A percentile compares a stretch with the other conserved stretches of the same genome.
These are phyloP conservation scores for Debaryomyces nepalensis DNA, from an alignment of 1,139 yeast genomes.

Conservation along the genomic window DNA sequence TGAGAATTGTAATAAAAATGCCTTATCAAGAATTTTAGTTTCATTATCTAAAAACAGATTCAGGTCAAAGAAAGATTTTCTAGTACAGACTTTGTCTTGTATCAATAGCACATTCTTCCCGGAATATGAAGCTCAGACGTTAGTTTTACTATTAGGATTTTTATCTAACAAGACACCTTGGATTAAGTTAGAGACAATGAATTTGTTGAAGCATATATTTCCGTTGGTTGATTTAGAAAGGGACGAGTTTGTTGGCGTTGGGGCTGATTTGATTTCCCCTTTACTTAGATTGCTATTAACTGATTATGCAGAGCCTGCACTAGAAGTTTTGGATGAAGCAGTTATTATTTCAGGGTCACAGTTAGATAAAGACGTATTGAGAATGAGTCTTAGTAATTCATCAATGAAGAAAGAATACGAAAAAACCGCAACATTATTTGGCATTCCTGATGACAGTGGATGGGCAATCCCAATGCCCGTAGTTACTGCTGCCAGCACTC, in stretches of 20 bases:
- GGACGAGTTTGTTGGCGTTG: slow-evolving; percentile 85
- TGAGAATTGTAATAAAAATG: slow-evolving; percentile 56
- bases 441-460: slow-evolving; percentile 96
- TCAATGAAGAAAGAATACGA: slow-evolving; percentile 81
- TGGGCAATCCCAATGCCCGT: slow-evolving; percentile 98
- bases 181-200: slow-evolving; percentile 82
- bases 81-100: slow-evolving; percentile 77
- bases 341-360: slow-evolving; percentile 86
- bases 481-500: slow-evolving; percentile 80
- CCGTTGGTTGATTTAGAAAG: slow-evolving; percentile 77
- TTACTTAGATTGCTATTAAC: slow-evolving; percentile 79
- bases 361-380: slow-evolving; percentile 85
- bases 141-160: slow-evolving; percentile 77
- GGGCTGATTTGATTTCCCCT: slow-evolving; percentile 95
- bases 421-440: slow-evolving; percentile 86
- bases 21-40: slow-evolving; percentile 71
- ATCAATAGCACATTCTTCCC: slow-evolving; percentile 74
- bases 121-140: slow-evolving; percentile 70
- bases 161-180: slow-evolving; percentile 76
- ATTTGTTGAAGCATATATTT: slow-evolving; percentile 69
- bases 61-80: slow-evolving; percentile 85
- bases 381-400: slow-evolving; percentile 88
- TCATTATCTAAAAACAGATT: slow-evolving; percentile 80
- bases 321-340: slow-evolving; percentile 88
- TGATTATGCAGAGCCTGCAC: slow-evolving; percentile 84